Evolutionary conservation across 2,329 filamentous ascomycete genomes (phyloP).

Genomic region (Helotiales sp.): DNA sequence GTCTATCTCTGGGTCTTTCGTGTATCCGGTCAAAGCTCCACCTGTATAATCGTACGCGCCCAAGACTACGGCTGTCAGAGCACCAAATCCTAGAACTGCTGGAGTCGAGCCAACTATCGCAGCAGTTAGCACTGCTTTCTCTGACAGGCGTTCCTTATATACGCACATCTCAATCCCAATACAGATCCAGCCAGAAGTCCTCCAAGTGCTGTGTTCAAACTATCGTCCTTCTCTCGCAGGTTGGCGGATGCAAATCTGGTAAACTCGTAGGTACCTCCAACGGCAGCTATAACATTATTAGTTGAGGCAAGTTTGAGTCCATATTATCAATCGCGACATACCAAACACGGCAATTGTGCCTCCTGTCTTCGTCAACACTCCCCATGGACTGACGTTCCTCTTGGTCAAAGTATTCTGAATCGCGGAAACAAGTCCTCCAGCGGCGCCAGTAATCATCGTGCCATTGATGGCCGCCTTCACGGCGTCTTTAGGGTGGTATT

Average conservation of each 20-base stretch:
- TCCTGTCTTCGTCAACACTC: slow-evolving; percentile 80
- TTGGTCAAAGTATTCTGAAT: slow-evolving; percentile 87
- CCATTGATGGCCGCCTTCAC: slow-evolving; percentile 69
- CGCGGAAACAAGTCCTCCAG: slow-evolving; percentile 74
- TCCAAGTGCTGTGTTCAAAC: slow-evolving; percentile 66
- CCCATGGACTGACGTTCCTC: slow-evolving; percentile 79
- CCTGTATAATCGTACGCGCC: slow-evolving; percentile 68
- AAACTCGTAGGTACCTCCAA: slow-evolving; percentile 72
- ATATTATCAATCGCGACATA: slow-evolving; percentile 11
- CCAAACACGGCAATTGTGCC: slow-evolving; percentile 65
- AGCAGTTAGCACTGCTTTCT: slow-evolving; percentile 28
- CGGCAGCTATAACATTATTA: slow-evolving; percentile 56
- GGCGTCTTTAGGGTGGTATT: slow-evolving; percentile 77
- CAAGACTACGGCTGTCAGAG: slow-evolving; percentile 58
- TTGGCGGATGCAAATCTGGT: slow-evolving; percentile 69
- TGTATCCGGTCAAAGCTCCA: slow-evolving; percentile 58
- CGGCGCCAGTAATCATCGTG: slow-evolving; percentile 66
- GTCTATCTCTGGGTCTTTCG: slow-evolving; percentile 57
- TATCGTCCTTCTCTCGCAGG: slow-evolving; percentile 70
- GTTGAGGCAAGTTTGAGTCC: neutral
- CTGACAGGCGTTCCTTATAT: neutral
- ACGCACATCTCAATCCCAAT: slow-evolving; percentile 64
- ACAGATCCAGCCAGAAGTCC: slow-evolving; percentile 68
- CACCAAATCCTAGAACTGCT: slow-evolving; percentile 67
- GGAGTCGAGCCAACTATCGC: slow-evolving; percentile 63